phyloP scores from a whole-genome alignment of 768 basidiomycete species.

The Leccinellum luteum region DNA sequence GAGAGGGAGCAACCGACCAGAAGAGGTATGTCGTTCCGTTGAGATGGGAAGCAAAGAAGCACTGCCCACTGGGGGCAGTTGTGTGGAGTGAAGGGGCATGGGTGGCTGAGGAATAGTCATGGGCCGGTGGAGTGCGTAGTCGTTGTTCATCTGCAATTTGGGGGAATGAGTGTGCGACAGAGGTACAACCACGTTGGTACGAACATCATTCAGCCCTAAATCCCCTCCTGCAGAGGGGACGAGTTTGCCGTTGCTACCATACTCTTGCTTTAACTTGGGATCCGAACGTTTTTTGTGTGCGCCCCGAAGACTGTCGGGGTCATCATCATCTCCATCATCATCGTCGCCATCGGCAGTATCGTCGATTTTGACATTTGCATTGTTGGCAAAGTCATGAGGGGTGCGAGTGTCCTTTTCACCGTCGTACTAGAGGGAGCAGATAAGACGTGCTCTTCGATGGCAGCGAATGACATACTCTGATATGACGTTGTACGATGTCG shows the following conservation, averaged over 20 bases:
- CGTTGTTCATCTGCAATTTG: conserved; percentile 19
- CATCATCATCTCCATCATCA: conserved; percentile 34
- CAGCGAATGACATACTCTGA: conserved; percentile 38
- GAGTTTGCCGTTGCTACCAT: conserved; percentile 19
- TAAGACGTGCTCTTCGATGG: conserved; percentile 10
- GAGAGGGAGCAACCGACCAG: conserved; percentile 30
- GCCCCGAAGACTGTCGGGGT: conserved; percentile 24
- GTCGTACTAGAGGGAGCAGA: conserved; percentile 37
- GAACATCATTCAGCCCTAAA: conserved; percentile 24
- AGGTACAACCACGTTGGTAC: conserved; percentile 1
- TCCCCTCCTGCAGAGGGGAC: conserved; percentile 17
- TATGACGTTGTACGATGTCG: conserved; percentile 66
- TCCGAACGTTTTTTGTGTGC: conserved; percentile 23
- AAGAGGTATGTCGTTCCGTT: conserved; percentile 32
- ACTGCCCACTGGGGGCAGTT: conserved; percentile 17
- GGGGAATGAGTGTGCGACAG: conserved; percentile 2
- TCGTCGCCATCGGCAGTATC: conserved; percentile 41
- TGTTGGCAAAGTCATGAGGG: conserved; percentile 48
- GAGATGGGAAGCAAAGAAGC: conserved; percentile 33
- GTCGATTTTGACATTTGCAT: conserved; percentile 32
- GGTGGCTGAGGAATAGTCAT: conserved; percentile 35
- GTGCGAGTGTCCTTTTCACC: conserved; percentile 50
- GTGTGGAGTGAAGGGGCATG: conserved; percentile 30
- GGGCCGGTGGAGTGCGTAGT: conserved; percentile 29
- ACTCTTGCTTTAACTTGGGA: conserved; percentile 31